Base-by-base conservation (phyloP, 108 stramenopile genomes). In the Fragilariopsis cylindrus region DNA sequence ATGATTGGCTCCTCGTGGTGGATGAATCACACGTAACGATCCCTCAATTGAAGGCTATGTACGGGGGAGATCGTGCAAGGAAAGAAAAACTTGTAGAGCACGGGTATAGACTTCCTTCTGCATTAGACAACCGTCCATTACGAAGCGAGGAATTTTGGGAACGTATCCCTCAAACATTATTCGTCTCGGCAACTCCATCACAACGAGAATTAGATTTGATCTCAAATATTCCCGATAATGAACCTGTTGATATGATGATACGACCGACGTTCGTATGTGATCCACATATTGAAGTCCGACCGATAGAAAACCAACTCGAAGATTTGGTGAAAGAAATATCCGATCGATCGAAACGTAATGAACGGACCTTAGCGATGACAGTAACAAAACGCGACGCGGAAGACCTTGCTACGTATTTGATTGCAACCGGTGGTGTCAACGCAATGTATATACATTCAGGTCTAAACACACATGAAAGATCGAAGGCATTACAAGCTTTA, bases 371-470 rank as follows among this genome's bases (percentile, higher is more conserved):
- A 62, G 89, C 76, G 6, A 76, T 90, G 43, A 71, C 88, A 11
- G 65, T 92, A 65, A 94, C 93, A 48, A 94, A 92, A 81, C 66
- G 83, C 18, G 89, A 90, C 65, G 89, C 90, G 15, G 93, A 94
- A 72, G 93, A 90, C 66, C 62, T 90, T 71, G 48, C 75, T 3
- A 48, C 48, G 45, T 89, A 86, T 64, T 64, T 94, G 65, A 62
- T 66, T 12, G 81, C 86, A 60, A 57, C 89, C 5, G 50, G 30
- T 30, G 87, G 77, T 46, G 76, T 92, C 44, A 21, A 52, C n/a
- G 70, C 83, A 1, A 78, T 78, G 3, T 94, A 80, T 75, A 84
- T 94, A 19, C 93, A 94, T 82, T 89, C 83, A 9, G 93, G 82
- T 40, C 67, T 94, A 3, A 90, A 76, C 43, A 89, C 89, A 0